Conservation (phyloP, 2,329 filamentous ascomycete species). For the Metarhizium guizhouense region DNA sequence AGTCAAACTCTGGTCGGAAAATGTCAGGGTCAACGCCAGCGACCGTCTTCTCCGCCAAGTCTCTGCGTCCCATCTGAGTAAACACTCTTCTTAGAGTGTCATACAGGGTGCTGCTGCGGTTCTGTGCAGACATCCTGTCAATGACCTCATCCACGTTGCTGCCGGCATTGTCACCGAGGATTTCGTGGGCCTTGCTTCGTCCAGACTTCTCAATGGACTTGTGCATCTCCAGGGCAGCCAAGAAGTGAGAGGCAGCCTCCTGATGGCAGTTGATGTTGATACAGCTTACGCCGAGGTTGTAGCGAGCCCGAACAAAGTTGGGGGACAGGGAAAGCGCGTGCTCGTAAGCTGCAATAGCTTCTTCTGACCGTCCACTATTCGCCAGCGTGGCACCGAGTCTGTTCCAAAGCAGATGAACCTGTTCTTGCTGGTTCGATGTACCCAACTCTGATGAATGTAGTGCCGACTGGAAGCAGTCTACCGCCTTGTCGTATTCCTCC, state of each 20-base stretch:
- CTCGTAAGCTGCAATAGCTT: constrained; percentile 94
- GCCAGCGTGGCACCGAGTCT: constrained; percentile 90
- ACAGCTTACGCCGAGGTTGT: constrained; percentile 92
- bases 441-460: constrained; percentile 79
- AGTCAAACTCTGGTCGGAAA: constrained; percentile 87
- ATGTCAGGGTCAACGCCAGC: constrained; percentile 83
- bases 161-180: constrained; percentile 50
- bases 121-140: constrained; percentile 85
- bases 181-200: constrained; percentile 72
- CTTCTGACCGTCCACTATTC: constrained; percentile 86
- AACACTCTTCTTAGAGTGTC: constrained; percentile 94
- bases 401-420: constrained; percentile 95
- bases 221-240: constrained; percentile 92
- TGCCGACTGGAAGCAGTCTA: constrained; percentile 94
- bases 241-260: constrained; percentile 84
- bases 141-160: constrained; percentile 57
- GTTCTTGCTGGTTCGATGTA: constrained; percentile 71
- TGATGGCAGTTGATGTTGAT: constrained; percentile 96
- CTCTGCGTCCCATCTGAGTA: constrained; percentile 83
- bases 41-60: constrained; percentile 80
- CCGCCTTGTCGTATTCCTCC: constrained; percentile 96
- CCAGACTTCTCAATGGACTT: constrained; percentile 83
- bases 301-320: constrained; percentile 94
- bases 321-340: constrained; percentile 82
- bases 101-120: constrained; percentile 92